These are phyloP conservation scores for Colletotrichum trifolii DNA, from an alignment of 2,329 filamentous ascomycete species.

Conservation along the genomic window DNA sequence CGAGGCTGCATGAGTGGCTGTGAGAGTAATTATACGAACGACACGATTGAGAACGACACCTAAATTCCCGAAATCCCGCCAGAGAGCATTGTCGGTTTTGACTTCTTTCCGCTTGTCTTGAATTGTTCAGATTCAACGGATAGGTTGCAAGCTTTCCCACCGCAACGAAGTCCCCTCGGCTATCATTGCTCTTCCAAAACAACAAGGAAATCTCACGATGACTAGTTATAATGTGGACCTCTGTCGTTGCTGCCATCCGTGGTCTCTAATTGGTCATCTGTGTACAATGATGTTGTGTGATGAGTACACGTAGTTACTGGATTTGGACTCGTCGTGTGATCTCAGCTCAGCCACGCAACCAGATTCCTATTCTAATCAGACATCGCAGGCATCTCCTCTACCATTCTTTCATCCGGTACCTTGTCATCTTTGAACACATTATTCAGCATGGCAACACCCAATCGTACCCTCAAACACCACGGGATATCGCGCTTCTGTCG, in stretches of 20 bases:
- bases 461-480: neutral
- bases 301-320: neutral
- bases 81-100: no score
- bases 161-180: no score
- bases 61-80: no score
- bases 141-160: no score
- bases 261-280: constrained; percentile 21
- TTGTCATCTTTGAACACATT: constrained; percentile 10
- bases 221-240: neutral
- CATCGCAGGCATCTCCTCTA: constrained; percentile 12
- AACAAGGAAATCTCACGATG: no score
- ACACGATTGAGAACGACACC: no score
- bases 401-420: constrained; percentile 24
- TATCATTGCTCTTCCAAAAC: no score
- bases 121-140: no score
- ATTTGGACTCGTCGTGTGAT: fast-evolving
- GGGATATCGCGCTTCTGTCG: neutral
- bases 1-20: no score
- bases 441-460: neutral
- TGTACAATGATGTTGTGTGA: constrained; percentile 24
- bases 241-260: constrained; percentile 13
- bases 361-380: neutral
- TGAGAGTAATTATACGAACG: no score
- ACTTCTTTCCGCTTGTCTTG: no score
- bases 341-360: no score